Evolutionary conservation across 345 rosid species (phyloP).

Genomic region (Cardiospermum halicacabum): DNA sequence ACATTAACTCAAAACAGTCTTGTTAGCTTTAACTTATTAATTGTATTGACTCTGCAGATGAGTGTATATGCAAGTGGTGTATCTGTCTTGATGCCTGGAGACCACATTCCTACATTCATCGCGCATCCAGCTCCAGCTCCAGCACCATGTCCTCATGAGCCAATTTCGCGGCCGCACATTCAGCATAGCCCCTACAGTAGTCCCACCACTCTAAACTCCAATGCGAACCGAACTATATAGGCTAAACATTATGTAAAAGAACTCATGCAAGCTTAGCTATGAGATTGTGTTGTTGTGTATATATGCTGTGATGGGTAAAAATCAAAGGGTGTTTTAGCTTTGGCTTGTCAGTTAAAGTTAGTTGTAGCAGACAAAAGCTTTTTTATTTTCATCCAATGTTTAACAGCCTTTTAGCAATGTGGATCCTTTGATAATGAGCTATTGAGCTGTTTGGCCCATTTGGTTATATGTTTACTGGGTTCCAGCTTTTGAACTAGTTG

Average conservation of each 20-base stretch:
- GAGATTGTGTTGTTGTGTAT: constrained; percentile 10
- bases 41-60: constrained; percentile 47
- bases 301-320: constrained; percentile 16
- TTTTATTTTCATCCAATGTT: constrained; percentile 14
- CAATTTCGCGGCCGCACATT: constrained; percentile 21
- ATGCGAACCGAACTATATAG: constrained; percentile 16
- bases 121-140: constrained; percentile 85
- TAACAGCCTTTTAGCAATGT: constrained; percentile 13
- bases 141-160: constrained; percentile 35
- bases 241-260: neutral
- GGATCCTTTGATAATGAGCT: no score
- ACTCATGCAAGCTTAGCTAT: neutral
- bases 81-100: constrained; percentile 97
- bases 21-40: neutral
- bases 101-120: constrained; percentile 70
- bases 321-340: no score
- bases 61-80: constrained; percentile 68
- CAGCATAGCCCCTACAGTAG: constrained; percentile 7
- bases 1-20: no score
- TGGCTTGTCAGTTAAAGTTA: constrained; percentile 7
- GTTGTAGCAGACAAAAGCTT: neutral
- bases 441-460: no score
- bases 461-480: no score
- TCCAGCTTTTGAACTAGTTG: no score
- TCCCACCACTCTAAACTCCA: constrained; percentile 17